phyloP scores from a whole-genome alignment of 2,329 filamentous ascomycete genomes.

The Davidsoniella eucalypti region DNA sequence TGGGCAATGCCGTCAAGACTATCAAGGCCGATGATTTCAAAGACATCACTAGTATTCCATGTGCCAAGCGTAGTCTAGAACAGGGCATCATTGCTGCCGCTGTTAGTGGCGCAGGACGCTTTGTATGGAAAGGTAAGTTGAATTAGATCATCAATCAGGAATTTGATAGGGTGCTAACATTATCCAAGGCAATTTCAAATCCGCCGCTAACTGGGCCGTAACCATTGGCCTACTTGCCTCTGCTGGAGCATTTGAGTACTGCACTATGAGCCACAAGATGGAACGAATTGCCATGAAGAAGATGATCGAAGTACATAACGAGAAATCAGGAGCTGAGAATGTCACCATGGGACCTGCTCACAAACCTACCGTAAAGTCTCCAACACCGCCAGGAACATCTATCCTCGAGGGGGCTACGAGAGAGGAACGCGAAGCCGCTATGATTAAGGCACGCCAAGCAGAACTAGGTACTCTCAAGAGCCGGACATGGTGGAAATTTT shows the following conservation, averaged over 20 bases:
- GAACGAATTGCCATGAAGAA: slow-evolving; percentile 75
- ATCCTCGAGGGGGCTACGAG: slow-evolving; percentile 5
- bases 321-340: slow-evolving; percentile 27
- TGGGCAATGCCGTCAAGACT: slow-evolving; percentile 45
- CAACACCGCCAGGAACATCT: background rate
- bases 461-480: slow-evolving; percentile 19
- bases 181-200: slow-evolving; percentile 37
- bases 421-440: slow-evolving; percentile 10
- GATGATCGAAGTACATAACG: slow-evolving; percentile 55
- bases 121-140: slow-evolving; percentile 54
- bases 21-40: slow-evolving; percentile 54
- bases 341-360: slow-evolving; percentile 15
- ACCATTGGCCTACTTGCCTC: slow-evolving; percentile 55
- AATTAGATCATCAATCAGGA: background rate
- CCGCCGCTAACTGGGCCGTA: slow-evolving; percentile 73
- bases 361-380: slow-evolving; percentile 2
- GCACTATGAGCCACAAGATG: slow-evolving; percentile 53
- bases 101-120: slow-evolving; percentile 55
- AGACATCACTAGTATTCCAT: slow-evolving; percentile 62
- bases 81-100: slow-evolving; percentile 71
- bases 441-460: slow-evolving; percentile 17
- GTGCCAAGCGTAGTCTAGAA: slow-evolving; percentile 66
- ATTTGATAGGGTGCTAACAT: background rate
- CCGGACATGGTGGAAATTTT: slow-evolving; percentile 39
- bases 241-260: slow-evolving; percentile 68